Conservation (phyloP, 2,329 filamentous ascomycete genomes). For the Botryosphaeria dothidea region DNA sequence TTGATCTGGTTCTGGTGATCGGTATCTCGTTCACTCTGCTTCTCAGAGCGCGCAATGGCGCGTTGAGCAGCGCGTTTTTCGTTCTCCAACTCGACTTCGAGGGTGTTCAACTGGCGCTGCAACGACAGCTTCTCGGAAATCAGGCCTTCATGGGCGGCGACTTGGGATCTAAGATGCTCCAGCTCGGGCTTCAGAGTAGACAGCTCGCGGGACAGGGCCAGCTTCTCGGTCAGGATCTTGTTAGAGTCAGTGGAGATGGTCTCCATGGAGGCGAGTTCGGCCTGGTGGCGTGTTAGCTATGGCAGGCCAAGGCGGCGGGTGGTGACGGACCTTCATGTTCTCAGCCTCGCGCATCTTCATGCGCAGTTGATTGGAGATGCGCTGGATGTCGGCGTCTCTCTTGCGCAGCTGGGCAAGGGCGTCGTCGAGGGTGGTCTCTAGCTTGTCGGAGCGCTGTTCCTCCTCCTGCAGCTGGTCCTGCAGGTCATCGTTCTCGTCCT, state of each 20-base stretch:
- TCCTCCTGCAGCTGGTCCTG: slow-evolving; percentile 62
- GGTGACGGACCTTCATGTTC: slow-evolving; percentile 55
- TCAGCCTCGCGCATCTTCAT: slow-evolving; percentile 56
- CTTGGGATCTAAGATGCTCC: slow-evolving; percentile 62
- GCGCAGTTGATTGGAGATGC: slow-evolving; percentile 53
- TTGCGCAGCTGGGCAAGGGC: slow-evolving; percentile 49
- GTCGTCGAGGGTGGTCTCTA: slow-evolving; percentile 54
- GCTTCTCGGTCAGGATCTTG: slow-evolving; percentile 67
- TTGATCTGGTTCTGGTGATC: slow-evolving; percentile 47
- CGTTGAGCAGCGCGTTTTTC: slow-evolving; percentile 72
- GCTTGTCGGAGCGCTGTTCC: slow-evolving; percentile 59
- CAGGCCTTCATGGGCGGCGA: slow-evolving; percentile 63
- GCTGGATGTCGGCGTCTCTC: slow-evolving; percentile 45
- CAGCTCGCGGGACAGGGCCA: slow-evolving; percentile 61
- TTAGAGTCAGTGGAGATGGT: slow-evolving; percentile 68
- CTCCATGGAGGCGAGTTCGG: slow-evolving; percentile 70
- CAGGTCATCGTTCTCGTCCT: slow-evolving; percentile 71
- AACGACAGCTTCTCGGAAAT: slow-evolving; percentile 78
- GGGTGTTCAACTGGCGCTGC: slow-evolving; percentile 72
- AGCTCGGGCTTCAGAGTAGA: slow-evolving; percentile 61
- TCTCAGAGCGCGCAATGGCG: slow-evolving; percentile 50
- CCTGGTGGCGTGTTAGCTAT: slow-evolving; percentile 47
- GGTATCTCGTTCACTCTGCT: slow-evolving; percentile 51
- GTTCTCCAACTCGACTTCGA: slow-evolving; percentile 81
- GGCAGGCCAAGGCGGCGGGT: background rate